Percentiles rank a stretch among this genome's conserved stretches.
These are phyloP conservation scores for Diddensiella transvaalensis DNA, from an alignment of 805 yeast genomes.

Conservation along the genomic window DNA sequence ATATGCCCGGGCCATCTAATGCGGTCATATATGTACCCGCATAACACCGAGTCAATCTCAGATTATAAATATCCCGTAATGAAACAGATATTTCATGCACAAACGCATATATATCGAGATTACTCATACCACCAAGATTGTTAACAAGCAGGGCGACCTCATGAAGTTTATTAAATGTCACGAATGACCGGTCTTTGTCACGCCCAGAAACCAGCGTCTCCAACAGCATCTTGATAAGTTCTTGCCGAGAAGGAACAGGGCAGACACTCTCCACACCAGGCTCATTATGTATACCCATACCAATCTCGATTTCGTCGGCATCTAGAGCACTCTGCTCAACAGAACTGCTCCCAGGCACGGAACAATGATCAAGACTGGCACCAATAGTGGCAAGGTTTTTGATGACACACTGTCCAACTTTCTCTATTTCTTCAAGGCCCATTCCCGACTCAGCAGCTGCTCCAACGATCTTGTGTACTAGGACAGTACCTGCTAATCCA, in stretches of 20 bases:
- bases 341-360: constrained; percentile 77
- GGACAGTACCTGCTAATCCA: constrained; percentile 87
- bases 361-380: constrained; percentile 82
- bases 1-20: constrained; percentile 87
- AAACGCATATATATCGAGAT: constrained; percentile 71
- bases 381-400: constrained; percentile 79
- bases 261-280: constrained; percentile 69
- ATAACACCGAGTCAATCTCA: constrained; percentile 62
- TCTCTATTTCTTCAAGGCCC: constrained; percentile 50
- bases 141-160: constrained; percentile 73
- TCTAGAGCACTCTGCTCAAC: constrained; percentile 49
- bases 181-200: constrained; percentile 80
- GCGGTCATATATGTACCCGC: constrained; percentile 85
- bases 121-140: constrained; percentile 87
- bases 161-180: constrained; percentile 51
- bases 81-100: constrained; percentile 55
- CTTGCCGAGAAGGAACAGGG: constrained; percentile 69
- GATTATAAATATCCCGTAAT: constrained; percentile 46
- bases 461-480: constrained; percentile 83
- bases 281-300: constrained; percentile 95
- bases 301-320: constrained; percentile 74
- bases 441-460: constrained; percentile 51
- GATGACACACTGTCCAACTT: constrained; percentile 58
- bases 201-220: constrained; percentile 56
- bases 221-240: constrained; percentile 53